Base-by-base conservation (phyloP, 169 alveolate genomes). In the Cryptosporidium sp. region DNA sequence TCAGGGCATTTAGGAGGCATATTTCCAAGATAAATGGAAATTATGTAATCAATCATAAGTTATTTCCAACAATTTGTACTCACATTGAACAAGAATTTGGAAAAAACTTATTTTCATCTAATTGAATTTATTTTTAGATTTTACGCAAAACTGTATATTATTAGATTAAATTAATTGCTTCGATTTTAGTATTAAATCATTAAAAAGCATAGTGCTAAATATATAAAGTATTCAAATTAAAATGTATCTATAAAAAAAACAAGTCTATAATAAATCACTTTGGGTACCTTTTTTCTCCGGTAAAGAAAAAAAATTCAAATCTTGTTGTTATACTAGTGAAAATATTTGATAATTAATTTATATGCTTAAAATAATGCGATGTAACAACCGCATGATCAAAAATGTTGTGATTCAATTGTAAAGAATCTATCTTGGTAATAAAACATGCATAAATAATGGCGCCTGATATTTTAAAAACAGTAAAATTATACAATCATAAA, bases 401-500 rank as follows among this genome's bases (percentile, higher is more conserved):
- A 16, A n/a, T 67, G 51, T 37, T 14, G 48, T 3, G 23, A 39
- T 8, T 9, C 5, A 31, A 67, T 21, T 1, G 18, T 21, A 67
- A 29, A 26, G 14, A 69, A 70, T 70, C 31, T 55, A 26, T 26
- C 70, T 58, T 33, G n/a, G 50, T 5, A 23, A 23, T n/a, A 48
- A 55, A 71, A 73, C 86, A 73, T 73, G 86, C 86, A 73, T 8
- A 31, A 73, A 9, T 31, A 0, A 16, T 73, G 86, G 86, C 86
- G 86, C 86, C 71, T 73, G 86, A 73, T 73, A 73, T 39, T 55
- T 26, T 52, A 41, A 33, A 33, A 41, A n/a, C 18, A 23, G 84
- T 69, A 69, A 55, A 52, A 18, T n/a, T 52, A 26, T 73, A 73
- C 85, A 71, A 45, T 33, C 12, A 7, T 16, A 55, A 41, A 33